These are phyloP conservation scores for Beta macrorhiza DNA, from an alignment of 179 eudicot genomes.

Conservation along the genomic window DNA sequence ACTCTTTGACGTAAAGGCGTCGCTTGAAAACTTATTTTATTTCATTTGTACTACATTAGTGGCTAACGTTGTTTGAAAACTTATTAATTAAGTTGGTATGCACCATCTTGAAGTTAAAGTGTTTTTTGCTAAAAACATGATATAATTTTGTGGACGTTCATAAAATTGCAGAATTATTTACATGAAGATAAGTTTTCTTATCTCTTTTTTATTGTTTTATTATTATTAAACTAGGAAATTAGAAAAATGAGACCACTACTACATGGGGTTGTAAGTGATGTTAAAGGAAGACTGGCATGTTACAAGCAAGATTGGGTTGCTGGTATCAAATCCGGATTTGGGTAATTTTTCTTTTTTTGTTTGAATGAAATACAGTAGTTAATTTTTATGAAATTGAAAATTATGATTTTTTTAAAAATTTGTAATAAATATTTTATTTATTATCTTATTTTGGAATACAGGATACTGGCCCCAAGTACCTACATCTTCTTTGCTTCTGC, in stretches of 20 bases:
- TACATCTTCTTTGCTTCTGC: conserved; percentile 62
- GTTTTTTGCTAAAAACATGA: background rate
- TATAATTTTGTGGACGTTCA: background rate
- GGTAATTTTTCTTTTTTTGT: conserved; percentile 30
- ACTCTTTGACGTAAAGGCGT: background rate
- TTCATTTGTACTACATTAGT: background rate
- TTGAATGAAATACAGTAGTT: background rate
- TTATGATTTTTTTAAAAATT: too few relatives aligned
- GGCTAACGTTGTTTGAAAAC: background rate
- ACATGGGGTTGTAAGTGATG: conserved; percentile 44
- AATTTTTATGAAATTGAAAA: background rate
- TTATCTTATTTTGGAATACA: conserved; percentile 6
- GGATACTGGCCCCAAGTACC: conserved; percentile 51
- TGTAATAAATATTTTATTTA: background rate
- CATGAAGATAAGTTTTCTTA: background rate
- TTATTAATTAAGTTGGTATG: background rate
- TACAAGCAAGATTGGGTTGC: conserved; percentile 62
- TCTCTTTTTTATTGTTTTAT: background rate
- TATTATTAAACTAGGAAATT: background rate
- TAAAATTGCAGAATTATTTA: background rate
- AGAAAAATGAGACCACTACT: conserved; percentile 40
- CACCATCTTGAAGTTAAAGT: background rate
- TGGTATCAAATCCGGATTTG: conserved; percentile 56
- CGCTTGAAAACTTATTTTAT: background rate
- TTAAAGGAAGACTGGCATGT: conserved; percentile 53